Evolutionary conservation across 441 rosid genomes (phyloP), one percentile per base, ranked within the genome.

Genomic region (Erodium texanum): DNA sequence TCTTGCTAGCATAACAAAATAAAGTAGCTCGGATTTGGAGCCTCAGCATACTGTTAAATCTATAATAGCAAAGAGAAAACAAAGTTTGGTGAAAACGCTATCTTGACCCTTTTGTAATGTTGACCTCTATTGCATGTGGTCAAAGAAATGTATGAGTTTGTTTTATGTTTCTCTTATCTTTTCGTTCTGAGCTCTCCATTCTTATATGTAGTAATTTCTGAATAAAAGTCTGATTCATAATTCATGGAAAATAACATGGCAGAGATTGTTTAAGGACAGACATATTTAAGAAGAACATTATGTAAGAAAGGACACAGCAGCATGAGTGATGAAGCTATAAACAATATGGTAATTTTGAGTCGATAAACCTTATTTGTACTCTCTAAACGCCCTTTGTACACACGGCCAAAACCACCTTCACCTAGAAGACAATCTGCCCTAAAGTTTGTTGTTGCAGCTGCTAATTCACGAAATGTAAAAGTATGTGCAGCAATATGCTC

Each of bases 381-480:
- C 18, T 81, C 82, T 54, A 87, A 70, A 67, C 83, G 78, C 34
- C 92, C 92, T 77, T 79, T 85, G 73, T 85, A 85, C 38, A 87
- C 92, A 71, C 86, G 78, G 27, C 92, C 89, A 19, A 87, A 85
- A 8, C 92, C 89, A 32, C 89, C 92, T 76, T 85, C 92, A 0
- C 92, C 92, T 65, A 87, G 68, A 64, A 87, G 87, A 73, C 85
- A 83, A 68, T 85, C 87, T 63, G 79, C 80, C 67, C 84, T 74
- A 66, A 87, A 87, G 70, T 85, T 83, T 48, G 81, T 82, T 67
- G 89, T 83, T 41, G 89, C 86, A 22, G 72, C 50, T 19, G 85
- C 89, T 72, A 85, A 72, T 76, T 85, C 86, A 14, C 79, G 79
- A 75, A 85, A 87, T 23, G 83, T 56, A 70, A 87, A 82, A 1